A percentile compares a stretch with the other conserved stretches of the same genome.
Evolutionary conservation across 805 yeast species (phyloP).

Genomic region (Hanseniaspora pseudoguilliermondii): DNA sequence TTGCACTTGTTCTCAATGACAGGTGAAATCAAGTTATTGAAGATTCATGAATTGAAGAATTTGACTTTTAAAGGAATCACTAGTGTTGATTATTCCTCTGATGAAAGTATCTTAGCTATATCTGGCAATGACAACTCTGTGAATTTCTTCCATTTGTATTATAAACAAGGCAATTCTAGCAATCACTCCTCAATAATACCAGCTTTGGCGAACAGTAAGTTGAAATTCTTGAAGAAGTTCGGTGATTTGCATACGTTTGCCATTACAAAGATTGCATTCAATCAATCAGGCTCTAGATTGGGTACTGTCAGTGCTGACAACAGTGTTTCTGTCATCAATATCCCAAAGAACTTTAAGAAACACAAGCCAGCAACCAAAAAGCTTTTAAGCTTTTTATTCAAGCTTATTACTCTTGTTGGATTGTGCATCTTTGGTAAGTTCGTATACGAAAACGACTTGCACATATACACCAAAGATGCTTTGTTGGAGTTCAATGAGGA

Average conservation of each 20-base stretch:
- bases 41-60: conserved; percentile 31
- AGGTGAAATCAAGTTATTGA: conserved; percentile 24
- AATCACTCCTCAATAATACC: not conserved
- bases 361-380: conserved; percentile 23
- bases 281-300: conserved; percentile 51
- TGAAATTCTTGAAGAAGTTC: conserved; percentile 39
- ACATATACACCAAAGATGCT: conserved; percentile 14
- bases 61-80: conserved; percentile 41
- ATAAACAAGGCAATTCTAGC: not conserved
- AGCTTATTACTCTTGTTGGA: conserved; percentile 20
- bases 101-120: conserved; percentile 30
- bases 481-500: not conserved
- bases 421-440: conserved; percentile 21
- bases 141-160: conserved; percentile 36
- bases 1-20: conserved; percentile 10
- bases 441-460: conserved; percentile 20
- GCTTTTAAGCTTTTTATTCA: conserved; percentile 19
- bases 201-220: conserved; percentile 22
- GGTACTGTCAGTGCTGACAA: conserved; percentile 72
- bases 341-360: conserved; percentile 40
- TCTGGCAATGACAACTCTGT: conserved; percentile 52
- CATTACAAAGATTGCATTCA: conserved; percentile 57
- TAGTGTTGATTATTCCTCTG: conserved; percentile 33
- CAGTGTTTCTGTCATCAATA: conserved; percentile 46
- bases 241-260: conserved; percentile 65